phyloP scores from a whole-genome alignment of 345 rosid genomes.

The Rubroshorea leprosula region DNA sequence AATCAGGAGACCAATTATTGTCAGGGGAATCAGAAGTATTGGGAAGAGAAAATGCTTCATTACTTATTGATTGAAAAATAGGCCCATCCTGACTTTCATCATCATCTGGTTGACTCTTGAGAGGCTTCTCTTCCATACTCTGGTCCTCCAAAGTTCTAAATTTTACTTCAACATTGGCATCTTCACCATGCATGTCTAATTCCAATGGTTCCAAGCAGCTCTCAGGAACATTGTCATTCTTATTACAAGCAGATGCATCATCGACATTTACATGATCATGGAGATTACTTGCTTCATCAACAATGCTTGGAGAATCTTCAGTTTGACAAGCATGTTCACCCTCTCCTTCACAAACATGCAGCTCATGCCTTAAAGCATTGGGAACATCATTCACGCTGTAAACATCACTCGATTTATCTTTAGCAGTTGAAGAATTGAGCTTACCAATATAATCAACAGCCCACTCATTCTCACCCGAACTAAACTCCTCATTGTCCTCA shows the following conservation, averaged over 20 bases:
- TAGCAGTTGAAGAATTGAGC: constrained; percentile 34
- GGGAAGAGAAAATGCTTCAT: constrained; percentile 21
- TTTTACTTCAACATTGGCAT: constrained; percentile 21
- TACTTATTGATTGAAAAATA: constrained; percentile 16
- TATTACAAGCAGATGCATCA: constrained; percentile 22
- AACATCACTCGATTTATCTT: constrained; percentile 24
- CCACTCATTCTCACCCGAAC: constrained; percentile 47
- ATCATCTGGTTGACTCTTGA: constrained; percentile 18
- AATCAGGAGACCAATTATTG: constrained; percentile 11
- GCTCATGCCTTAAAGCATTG: constrained; percentile 23
- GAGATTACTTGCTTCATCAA: constrained; percentile 22
- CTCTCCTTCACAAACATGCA: constrained; percentile 29
- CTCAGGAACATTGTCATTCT: constrained; percentile 36
- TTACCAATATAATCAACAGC: constrained; percentile 38
- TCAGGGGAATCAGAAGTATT: constrained; percentile 15
- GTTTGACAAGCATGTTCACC: constrained; percentile 29
- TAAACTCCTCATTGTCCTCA: constrained; percentile 54
- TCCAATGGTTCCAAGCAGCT: constrained; percentile 47
- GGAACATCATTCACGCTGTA: constrained; percentile 14
- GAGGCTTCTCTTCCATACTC: constrained; percentile 21
- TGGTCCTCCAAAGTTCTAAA: constrained; percentile 25
- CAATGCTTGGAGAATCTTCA: constrained; percentile 21
- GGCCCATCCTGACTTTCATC: constrained; percentile 29
- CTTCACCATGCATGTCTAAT: constrained; percentile 30
- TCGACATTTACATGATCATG: constrained; percentile 18